phyloP scores from a whole-genome alignment of 129 eudicot genomes.

The Smallanthus sonchifolius region DNA sequence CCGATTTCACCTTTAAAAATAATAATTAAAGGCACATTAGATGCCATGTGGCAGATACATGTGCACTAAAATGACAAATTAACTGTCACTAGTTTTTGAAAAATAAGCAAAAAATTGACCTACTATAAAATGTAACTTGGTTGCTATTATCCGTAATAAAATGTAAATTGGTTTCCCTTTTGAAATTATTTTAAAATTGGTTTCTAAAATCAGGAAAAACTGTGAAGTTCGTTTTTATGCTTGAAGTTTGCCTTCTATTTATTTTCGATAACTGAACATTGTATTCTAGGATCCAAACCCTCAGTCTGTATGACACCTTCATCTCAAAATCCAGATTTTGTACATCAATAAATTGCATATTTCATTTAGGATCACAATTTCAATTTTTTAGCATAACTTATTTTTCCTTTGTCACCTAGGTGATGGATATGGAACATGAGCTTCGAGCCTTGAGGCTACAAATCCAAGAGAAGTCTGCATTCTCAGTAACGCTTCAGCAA shows the following conservation, averaged over 20 bases:
- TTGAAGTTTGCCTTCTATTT: not conserved
- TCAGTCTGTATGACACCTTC: not conserved
- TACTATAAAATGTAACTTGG: not conserved
- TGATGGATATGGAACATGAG: slow-evolving; percentile 95
- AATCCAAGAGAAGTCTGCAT: slow-evolving; percentile 76
- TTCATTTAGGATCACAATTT: not conserved
- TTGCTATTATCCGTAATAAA: not conserved
- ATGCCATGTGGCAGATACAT: not conserved
- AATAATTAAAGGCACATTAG: not conserved
- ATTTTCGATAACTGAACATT: not conserved
- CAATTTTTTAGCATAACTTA: not conserved
- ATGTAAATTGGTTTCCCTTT: not conserved
- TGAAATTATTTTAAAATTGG: not conserved
- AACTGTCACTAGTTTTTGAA: not conserved
- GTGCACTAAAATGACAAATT: not conserved
- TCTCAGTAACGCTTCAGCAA: slow-evolving; percentile 80
- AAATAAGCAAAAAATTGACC: not conserved
- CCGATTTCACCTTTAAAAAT: not conserved
- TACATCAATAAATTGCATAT: not conserved
- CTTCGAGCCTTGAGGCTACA: slow-evolving; percentile 81
- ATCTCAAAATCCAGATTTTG: slow-evolving; percentile 17
- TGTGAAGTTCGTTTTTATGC: not conserved
- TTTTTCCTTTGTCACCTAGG: slow-evolving; percentile 38
- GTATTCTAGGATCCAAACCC: not conserved
- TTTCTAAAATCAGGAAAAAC: not conserved